These are phyloP conservation scores for Verticillium albo-atrum DNA, from an alignment of 2,329 filamentous ascomycete genomes.

Conservation along the genomic window DNA sequence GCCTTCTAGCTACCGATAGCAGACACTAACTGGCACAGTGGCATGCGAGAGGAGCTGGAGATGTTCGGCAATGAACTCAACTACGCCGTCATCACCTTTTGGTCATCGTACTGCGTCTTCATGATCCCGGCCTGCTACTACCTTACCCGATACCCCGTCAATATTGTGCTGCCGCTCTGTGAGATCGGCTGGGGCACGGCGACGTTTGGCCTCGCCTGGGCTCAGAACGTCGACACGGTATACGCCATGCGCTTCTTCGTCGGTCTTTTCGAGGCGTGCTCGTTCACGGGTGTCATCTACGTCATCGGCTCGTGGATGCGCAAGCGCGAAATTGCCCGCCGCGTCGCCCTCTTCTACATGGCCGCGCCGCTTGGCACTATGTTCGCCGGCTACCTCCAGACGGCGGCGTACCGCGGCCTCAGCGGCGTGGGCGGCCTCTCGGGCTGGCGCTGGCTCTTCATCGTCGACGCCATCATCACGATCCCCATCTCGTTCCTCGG, in stretches of 20 bases:
- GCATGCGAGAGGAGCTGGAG: constrained; percentile 29
- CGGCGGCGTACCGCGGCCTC: constrained; percentile 47
- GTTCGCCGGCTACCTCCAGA: constrained; percentile 54
- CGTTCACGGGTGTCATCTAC: constrained; percentile 49
- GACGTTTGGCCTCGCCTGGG: constrained; percentile 23
- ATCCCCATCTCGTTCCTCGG: constrained; percentile 42
- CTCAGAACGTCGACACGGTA: constrained; percentile 23
- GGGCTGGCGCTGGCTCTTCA: constrained; percentile 68
- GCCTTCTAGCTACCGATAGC: background rate
- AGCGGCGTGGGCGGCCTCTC: constrained; percentile 48
- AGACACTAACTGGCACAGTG: constrained; percentile 18
- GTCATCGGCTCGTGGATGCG: constrained; percentile 61
- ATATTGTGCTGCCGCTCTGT: constrained; percentile 21
- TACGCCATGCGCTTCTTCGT: constrained; percentile 40
- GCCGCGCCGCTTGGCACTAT: constrained; percentile 53
- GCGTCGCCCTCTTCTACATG: constrained; percentile 55
- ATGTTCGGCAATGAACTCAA: constrained; percentile 29
- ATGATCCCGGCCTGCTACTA: constrained; percentile 36
- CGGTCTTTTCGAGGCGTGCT: constrained; percentile 44
- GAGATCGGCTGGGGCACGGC: constrained; percentile 25
- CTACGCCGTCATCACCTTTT: constrained; percentile 23
- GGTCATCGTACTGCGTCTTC: constrained; percentile 32
- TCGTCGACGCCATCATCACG: constrained; percentile 50
- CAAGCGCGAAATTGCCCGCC: constrained; percentile 50
- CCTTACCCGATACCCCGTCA: constrained; percentile 30